Conservation (phyloP, 2,329 filamentous ascomycete genomes). For the Epichloe hybrida region DNA sequence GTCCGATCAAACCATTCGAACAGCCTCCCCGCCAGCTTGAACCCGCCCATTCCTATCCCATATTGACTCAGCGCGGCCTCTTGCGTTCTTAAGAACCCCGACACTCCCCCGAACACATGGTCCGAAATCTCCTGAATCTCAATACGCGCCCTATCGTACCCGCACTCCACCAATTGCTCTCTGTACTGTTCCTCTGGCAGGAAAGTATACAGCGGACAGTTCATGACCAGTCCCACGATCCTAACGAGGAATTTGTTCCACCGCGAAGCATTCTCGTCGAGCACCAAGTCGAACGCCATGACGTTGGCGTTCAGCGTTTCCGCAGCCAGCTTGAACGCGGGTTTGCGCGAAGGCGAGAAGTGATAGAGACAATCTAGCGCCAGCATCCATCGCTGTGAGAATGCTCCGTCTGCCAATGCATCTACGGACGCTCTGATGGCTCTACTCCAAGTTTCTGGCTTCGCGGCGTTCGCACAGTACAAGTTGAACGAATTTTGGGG, state of each 20-base stretch:
- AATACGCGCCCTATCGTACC: slow-evolving; percentile 30
- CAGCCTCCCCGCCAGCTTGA: slow-evolving; percentile 22
- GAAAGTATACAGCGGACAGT: slow-evolving; percentile 35
- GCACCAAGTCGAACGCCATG: slow-evolving; percentile 42
- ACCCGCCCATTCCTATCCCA: slow-evolving; percentile 21
- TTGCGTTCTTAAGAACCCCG: slow-evolving; percentile 26
- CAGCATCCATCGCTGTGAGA: slow-evolving; percentile 33
- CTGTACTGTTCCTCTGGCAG: slow-evolving; percentile 31
- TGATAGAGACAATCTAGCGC: slow-evolving; percentile 45
- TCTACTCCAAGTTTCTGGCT: slow-evolving; percentile 28
- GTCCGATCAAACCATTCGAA: slow-evolving; percentile 25
- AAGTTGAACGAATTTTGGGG: slow-evolving; percentile 17
- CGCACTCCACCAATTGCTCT: slow-evolving; percentile 29
- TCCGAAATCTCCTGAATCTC: slow-evolving; percentile 36
- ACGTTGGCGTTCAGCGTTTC: slow-evolving; percentile 30
- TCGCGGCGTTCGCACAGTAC: slow-evolving; percentile 36
- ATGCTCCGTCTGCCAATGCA: slow-evolving; percentile 12
- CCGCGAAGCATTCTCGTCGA: slow-evolving; percentile 18
- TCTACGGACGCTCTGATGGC: slow-evolving; percentile 13
- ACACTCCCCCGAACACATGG: slow-evolving; percentile 39
- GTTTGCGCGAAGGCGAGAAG: slow-evolving; percentile 36
- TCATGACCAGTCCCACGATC: slow-evolving; percentile 30
- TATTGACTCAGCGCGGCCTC: slow-evolving; percentile 20
- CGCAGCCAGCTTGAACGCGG: slow-evolving; percentile 29
- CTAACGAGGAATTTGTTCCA: slow-evolving; percentile 22